Evolutionary conservation across 768 basidiomycete species (phyloP), one percentile per base, ranked within the genome.

Genomic region (Sporobolomyces phaffii): DNA sequence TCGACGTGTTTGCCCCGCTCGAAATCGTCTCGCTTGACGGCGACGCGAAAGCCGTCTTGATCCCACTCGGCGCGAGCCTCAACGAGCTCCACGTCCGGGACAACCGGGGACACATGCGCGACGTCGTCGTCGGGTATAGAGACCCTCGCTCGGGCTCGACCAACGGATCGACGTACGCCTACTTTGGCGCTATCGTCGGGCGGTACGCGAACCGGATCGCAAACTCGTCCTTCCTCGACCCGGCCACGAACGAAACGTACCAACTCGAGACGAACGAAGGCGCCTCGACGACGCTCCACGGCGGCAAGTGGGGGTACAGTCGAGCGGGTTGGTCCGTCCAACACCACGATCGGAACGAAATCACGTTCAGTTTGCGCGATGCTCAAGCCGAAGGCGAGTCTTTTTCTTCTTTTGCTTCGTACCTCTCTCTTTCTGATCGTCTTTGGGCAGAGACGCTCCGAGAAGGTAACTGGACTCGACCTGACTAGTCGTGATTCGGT

Each of bases 141-240:
- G 43, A 63, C 44, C 52, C 43, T 11, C 43, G 18, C 13, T 53
- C 53, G 24, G 31, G 22, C 14, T 29, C 36, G 28, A 20, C 9
- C 24, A 31, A 54, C n/a, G 50, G 34, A 31, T 40, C 61, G 20
- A 33, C 5, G 2, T 60, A 41, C 31, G 41, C 64, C 20, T 65
- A 60, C 52, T 65, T 65, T 41, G 59, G 59, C 8, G 51, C 64
- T 15, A 33, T 60, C 22, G 59, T 65, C 9, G 64, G 59, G 5
- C 50, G 64, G 6, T 60, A 60, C 52, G 64, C 64, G 9, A 65
- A 65, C n/a, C 58, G 64, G 15, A 44, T 65, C 18, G 44, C 58
- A 0, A 17, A 56, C 13, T 44, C 50, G 3, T 60, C 58, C 24
- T 65, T 53, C 64, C 28, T 52, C 29, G 31, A 43, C 58, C 59